phyloP scores from a whole-genome alignment of 352 stramenopile genomes.

The Lagenidium sp. region DNA sequence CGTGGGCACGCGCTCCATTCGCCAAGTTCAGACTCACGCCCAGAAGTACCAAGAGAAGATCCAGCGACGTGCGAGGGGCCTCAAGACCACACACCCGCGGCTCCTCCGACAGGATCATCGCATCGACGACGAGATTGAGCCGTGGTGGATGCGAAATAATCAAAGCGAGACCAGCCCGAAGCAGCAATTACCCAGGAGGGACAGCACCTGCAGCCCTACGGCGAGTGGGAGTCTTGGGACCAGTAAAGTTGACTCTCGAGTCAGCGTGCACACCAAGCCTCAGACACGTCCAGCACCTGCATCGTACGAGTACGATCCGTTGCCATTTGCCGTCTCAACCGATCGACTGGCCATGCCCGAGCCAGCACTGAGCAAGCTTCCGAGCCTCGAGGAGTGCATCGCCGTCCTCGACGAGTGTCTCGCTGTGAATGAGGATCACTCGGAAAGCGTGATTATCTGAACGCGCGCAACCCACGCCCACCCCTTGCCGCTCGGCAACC shows the following conservation, averaged over 20 bases:
- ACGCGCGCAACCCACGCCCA: no score
- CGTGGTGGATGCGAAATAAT: slow-evolving; percentile 6
- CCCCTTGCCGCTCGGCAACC: no score
- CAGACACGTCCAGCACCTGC: no score
- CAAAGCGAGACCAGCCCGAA: slow-evolving; percentile 3
- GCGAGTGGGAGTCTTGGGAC: no score
- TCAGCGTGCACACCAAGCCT: no score
- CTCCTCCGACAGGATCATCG: slow-evolving; percentile 6
- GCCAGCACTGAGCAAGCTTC: not conserved
- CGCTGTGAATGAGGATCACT: no score
- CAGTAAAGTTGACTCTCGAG: no score
- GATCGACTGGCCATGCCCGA: no score
- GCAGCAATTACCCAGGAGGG: no score
- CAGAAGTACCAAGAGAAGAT: slow-evolving; percentile 15
- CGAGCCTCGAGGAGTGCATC: slow-evolving; percentile 8
- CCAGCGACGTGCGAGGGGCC: slow-evolving; percentile 4
- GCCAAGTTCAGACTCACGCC: slow-evolving; percentile 11
- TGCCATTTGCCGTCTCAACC: slow-evolving; percentile 1
- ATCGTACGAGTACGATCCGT: slow-evolving; percentile 6
- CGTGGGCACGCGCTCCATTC: slow-evolving; percentile 11
- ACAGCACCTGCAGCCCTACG: no score
- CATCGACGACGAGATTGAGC: slow-evolving; percentile 10
- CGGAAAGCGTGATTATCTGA: no score
- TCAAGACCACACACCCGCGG: slow-evolving; percentile 5
- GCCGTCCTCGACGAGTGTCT: slow-evolving; percentile 10